Evolutionary conservation across 192 early-diverging fungal species (phyloP), one percentile per base, ranked within the genome.

Genomic region (Jimgerdemannia lactiflua): DNA sequence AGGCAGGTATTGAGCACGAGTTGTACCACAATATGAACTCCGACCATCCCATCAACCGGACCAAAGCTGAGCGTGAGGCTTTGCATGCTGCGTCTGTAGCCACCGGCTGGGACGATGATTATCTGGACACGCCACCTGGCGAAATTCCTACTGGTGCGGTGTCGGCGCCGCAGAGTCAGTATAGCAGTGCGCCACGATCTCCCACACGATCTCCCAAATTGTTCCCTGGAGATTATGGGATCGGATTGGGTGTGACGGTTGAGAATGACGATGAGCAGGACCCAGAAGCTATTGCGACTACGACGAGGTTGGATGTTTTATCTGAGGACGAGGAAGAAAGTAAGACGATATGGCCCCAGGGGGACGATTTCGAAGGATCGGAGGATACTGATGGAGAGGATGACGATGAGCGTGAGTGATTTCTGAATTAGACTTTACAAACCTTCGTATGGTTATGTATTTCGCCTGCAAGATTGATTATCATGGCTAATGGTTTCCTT

Each of bases 1-100:
- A 41, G 44, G 65, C 73, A 63, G 81, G 81, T 20, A 77, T 83
- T n/a, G 81, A 83, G 70, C 68, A 83, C 64, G 81, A 83, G 49
- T 42, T 83, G 18, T 75, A 79, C 49, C 67, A 76, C 20, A 41
- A 17, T 76, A 4, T 44, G 40, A 10, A 18, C 1, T 64, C 42
- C n/a, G 44, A 43, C 19, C 42, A 8, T 39, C 42, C 44, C 73
- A 20, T 43, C 6, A 9, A 3, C 64, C 65, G 42, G 29, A 41
- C 41, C 43, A 18, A 43, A 41, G 72, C 44, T 29, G 72, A 78
- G 3, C 75, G 68, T 7, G 75, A 72, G 17, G 59, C 59, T 2
- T 68, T 43, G 3, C 64, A 72, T 69, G 39, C 76, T 39, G 65
- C 76, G 29, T 66, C 65, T 10, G 19, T 43, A 69, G 74, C 71